These are phyloP conservation scores for Auriscalpium vulgare DNA, from an alignment of 768 basidiomycete genomes.

Conservation along the genomic window DNA sequence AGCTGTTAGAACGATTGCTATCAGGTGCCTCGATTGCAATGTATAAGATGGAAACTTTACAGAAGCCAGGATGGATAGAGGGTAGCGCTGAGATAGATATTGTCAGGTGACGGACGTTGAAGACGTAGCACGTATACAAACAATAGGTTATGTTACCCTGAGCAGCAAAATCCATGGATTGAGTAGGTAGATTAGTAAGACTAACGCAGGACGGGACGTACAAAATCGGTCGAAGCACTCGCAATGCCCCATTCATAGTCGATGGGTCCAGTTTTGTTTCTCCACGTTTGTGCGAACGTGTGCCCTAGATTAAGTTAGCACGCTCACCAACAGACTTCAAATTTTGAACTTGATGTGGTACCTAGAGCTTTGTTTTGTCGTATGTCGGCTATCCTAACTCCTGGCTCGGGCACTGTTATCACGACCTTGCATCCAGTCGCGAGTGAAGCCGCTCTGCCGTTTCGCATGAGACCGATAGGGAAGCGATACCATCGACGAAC, in stretches of 20 bases:
- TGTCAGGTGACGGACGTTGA: not conserved
- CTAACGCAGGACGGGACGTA: conserved; percentile 28
- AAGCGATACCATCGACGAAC: not conserved
- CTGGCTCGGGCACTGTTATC: conserved; percentile 22
- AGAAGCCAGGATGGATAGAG: conserved; percentile 67
- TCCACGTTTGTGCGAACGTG: conserved; percentile 55
- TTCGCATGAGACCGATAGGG: not conserved
- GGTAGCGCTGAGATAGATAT: conserved; percentile 39
- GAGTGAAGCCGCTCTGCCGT: conserved; percentile 50
- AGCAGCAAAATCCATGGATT: not conserved
- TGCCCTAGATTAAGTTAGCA: conserved; percentile 32
- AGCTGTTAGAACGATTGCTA: conserved; percentile 30
- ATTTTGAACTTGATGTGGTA: conserved; percentile 10
- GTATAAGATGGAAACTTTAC: conserved; percentile 23
- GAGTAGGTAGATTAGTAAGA: no score
- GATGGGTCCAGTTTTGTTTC: conserved; percentile 52
- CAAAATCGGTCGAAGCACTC: conserved; percentile 77
- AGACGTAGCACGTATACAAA: conserved; percentile 20
- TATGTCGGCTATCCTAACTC: conserved; percentile 41
- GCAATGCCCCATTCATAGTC: conserved; percentile 62
- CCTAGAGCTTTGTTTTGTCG: conserved; percentile 62
- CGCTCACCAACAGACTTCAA: not conserved
- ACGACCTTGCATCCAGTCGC: conserved; percentile 58
- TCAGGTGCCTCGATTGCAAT: not conserved
- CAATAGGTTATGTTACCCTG: conserved; percentile 75